Evolutionary conservation across 2,329 filamentous ascomycete genomes (phyloP), one percentile per base, ranked within the genome.

Genomic region (Ophioceras dolichostomum): DNA sequence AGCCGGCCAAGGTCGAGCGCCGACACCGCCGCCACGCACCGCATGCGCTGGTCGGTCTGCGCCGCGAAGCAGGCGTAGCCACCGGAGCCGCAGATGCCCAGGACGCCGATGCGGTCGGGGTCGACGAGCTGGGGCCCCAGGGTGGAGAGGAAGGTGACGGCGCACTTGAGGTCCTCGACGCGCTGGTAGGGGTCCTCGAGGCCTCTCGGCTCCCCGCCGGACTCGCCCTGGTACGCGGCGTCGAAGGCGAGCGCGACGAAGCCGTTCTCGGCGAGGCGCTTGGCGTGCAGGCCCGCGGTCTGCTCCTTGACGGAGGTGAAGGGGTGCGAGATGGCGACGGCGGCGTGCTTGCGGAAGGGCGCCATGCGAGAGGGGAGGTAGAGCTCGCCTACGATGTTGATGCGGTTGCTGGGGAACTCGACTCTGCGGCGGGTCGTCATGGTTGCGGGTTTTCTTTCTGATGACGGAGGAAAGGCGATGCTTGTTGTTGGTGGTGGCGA

Each of bases 81-180:
- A 10, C 61, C 59, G 1, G 50, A 52, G 2, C 52, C 55, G 37
- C 59, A 62, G 37, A 64, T 57, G 2, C 60, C 60, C 1, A 63
- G 43, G 2, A 53, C 51, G 4, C 52, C 59, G 22, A 64, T 63
- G n/a, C 45, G 44, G 2, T 53, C 43, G 1, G 48, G 36, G 38
- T 61, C 49, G 14, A 62, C 52, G 2, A 53, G 39, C 8, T 9
- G 29, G 10, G 18, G 20, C 4, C 46, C 37, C 1, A 50, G 48
- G 1, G 41, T 50, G 2, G 45, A 27, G 2, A 62, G 45, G 41
- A 54, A 63, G 20, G 49, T 53, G 7, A 61, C 56, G 9, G 53
- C 61, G 30, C 42, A 39, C 24, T 49, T 52, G 36, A 54, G 44
- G 35, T 63, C 61, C 28, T 58, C 53, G 13, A 53, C 58, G 4